Evolutionary conservation across 2,329 filamentous ascomycete species (phyloP).

Genomic region (Malbranchea zuffiana): DNA sequence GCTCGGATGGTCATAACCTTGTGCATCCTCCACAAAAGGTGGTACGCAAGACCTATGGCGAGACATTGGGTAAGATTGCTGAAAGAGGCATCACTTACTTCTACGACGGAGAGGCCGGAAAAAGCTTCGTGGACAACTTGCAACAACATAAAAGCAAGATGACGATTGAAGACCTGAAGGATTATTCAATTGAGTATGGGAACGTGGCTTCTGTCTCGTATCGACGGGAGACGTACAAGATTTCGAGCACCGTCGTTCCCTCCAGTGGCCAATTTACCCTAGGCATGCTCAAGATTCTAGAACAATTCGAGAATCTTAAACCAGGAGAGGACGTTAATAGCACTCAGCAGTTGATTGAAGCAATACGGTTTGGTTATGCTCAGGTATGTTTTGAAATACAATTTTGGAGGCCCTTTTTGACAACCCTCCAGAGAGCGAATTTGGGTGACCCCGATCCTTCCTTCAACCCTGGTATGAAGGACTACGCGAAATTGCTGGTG

Average conservation of each 20-base stretch:
- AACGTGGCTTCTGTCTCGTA: constrained; percentile 55
- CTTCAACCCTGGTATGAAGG: constrained; percentile 32
- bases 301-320: constrained; percentile 60
- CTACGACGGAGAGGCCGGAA: constrained; percentile 60
- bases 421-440: constrained; percentile 46
- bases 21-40: constrained; percentile 64
- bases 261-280: constrained; percentile 69
- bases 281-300: constrained; percentile 68
- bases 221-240: constrained; percentile 56
- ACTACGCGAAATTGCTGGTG: too few relatives aligned
- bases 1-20: constrained; percentile 64
- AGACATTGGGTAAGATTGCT: constrained; percentile 68
- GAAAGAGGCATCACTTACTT: constrained; percentile 60
- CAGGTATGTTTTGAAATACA: constrained; percentile 28
- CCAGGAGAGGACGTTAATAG: constrained; percentile 52
- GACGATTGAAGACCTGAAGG: constrained; percentile 64
- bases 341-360: constrained; percentile 73
- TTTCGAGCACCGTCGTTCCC: constrained; percentile 57
- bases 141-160: constrained; percentile 67
- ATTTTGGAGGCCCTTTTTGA: neutral
- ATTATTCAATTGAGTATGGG: constrained; percentile 59
- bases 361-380: constrained; percentile 80
- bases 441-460: constrained; percentile 76
- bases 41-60: constrained; percentile 66
- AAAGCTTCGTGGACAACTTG: constrained; percentile 59